phyloP scores from a whole-genome alignment of 805 yeast species.

The Teunomyces kruisii region DNA sequence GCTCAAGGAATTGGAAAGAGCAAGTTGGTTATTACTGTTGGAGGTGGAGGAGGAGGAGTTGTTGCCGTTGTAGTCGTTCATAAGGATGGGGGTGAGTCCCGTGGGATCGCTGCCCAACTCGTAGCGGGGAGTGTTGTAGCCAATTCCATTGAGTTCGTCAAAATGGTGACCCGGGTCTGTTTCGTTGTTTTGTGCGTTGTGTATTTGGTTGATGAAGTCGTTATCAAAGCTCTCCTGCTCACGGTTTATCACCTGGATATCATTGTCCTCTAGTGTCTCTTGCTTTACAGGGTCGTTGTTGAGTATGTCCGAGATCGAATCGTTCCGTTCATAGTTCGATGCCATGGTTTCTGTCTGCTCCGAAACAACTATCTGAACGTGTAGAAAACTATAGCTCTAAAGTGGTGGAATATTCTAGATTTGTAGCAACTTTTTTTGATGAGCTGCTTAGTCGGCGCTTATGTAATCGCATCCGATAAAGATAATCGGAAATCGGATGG shows the following conservation, averaged over 20 bases:
- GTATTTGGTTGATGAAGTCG: constrained; percentile 7
- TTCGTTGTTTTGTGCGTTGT: background rate
- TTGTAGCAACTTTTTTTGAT: constrained; percentile 1
- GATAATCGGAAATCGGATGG: too few relatives aligned
- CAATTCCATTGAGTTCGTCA: background rate
- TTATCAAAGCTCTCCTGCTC: constrained; percentile 9
- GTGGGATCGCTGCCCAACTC: constrained; percentile 1
- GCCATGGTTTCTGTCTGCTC: background rate
- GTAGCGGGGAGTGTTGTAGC: background rate
- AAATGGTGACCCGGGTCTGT: background rate
- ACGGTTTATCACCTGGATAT: constrained; percentile 21
- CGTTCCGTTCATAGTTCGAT: background rate
- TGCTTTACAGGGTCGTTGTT: background rate
- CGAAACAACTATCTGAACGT: background rate
- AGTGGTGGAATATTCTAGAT: constrained; percentile 1
- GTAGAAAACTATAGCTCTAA: background rate
- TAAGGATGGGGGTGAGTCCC: constrained; percentile 1
- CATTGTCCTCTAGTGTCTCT: constrained; percentile 13
- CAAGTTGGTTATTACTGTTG: constrained; percentile 4
- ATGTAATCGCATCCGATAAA: background rate
- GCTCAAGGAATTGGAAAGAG: constrained; percentile 4
- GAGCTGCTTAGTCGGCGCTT: background rate
- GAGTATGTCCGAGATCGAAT: background rate
- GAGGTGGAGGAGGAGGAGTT: background rate
- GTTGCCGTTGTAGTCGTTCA: constrained; percentile 2